phyloP scores from a whole-genome alignment of 176 grass and related monocot genomes.

The Pharus latifolius region DNA sequence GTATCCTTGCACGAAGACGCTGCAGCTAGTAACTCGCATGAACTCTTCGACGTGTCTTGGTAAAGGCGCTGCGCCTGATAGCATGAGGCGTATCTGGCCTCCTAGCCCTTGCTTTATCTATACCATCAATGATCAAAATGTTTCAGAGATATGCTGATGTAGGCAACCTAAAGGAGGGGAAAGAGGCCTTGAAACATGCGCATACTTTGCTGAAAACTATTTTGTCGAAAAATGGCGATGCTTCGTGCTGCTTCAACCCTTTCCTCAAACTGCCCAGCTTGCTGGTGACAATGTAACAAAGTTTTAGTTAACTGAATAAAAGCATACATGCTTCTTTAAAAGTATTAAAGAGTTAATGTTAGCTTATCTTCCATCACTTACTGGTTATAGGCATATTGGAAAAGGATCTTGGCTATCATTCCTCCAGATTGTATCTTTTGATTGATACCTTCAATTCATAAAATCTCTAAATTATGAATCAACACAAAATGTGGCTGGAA shows the following conservation, averaged over 20 bases:
- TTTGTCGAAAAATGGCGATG: conserved; percentile 85
- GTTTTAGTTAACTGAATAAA: neutral
- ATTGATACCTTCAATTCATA: conserved; percentile 61
- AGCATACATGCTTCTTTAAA: neutral
- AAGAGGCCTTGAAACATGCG: neutral
- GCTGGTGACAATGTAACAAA: conserved; percentile 15
- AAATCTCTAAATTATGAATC: conserved; percentile 3
- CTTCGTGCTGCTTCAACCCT: conserved; percentile 85
- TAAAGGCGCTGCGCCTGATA: conserved; percentile 84
- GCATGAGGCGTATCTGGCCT: conserved; percentile 62
- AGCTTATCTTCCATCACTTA: conserved; percentile 28
- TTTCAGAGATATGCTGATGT: neutral
- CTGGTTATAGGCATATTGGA: conserved; percentile 87
- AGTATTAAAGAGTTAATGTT: neutral
- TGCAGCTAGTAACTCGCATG: conserved; percentile 65
- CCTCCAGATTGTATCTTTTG: conserved; percentile 78
- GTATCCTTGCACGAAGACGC: conserved; percentile 87
- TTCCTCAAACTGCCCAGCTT: conserved; percentile 65
- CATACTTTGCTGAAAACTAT: conserved; percentile 79
- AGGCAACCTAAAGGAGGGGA: neutral
- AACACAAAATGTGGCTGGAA: neutral
- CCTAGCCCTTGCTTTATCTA: conserved; percentile 82
- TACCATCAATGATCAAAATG: neutral
- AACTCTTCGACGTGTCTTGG: conserved; percentile 87
- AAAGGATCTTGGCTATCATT: conserved; percentile 51